phyloP scores from a whole-genome alignment of 2,329 filamentous ascomycete species.

The Beauveria sp. region DNA sequence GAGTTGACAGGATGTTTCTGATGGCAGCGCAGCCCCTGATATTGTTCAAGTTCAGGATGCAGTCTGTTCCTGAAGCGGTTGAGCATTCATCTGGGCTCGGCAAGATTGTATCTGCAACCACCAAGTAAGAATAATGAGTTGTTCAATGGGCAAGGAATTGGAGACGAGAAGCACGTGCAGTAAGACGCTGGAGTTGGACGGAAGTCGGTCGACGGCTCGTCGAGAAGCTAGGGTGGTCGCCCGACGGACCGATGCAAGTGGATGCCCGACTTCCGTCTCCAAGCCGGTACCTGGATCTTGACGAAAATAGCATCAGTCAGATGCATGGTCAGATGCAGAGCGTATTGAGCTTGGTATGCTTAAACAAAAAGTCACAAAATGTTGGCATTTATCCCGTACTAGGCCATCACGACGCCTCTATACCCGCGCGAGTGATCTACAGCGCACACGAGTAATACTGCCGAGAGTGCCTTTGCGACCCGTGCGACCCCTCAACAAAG shows the following conservation, averaged over 20 bases:
- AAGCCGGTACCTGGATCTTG: constrained; percentile 1
- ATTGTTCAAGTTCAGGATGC: too few species aligned
- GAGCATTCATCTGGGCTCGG: too few species aligned
- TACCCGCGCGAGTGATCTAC: neutral
- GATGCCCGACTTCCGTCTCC: constrained; percentile 10
- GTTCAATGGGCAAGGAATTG: too few species aligned
- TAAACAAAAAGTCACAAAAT: neutral
- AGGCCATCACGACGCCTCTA: neutral
- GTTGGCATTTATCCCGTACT: neutral
- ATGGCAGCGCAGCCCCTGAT: too few species aligned
- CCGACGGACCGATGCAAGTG: constrained; percentile 9
- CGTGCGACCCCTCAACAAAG: neutral
- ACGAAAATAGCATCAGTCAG: neutral
- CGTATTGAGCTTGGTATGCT: neutral
- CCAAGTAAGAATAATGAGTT: too few species aligned
- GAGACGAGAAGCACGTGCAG: neutral
- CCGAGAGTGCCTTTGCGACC: neutral
- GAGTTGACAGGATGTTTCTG: too few species aligned
- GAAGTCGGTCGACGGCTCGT: constrained; percentile 11
- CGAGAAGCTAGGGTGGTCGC: constrained; percentile 9
- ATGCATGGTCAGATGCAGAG: neutral
- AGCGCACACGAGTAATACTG: too few species aligned
- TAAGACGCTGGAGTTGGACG: neutral
- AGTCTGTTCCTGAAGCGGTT: too few species aligned
- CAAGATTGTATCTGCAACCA: neutral